Evolutionary conservation across 169 alveolate species (phyloP), one percentile per base, ranked within the genome.

Genomic region (Sarcocystis neurona): DNA sequence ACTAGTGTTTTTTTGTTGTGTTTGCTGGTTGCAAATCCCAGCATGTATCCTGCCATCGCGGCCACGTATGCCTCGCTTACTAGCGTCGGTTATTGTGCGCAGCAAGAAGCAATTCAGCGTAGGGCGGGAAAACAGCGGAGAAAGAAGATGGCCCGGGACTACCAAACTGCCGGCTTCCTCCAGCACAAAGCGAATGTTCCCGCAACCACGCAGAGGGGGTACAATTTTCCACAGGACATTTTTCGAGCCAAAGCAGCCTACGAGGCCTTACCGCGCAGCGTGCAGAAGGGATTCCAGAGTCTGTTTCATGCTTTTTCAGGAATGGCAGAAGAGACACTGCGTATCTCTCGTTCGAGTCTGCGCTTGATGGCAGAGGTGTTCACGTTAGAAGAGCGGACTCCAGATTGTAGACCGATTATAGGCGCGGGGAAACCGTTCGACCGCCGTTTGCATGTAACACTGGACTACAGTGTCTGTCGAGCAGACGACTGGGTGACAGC

Each of bases 241-340:
- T 47, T 48, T 1, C 87, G 80, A 47, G 91, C 91, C 34, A 87
- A 43, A 74, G 60, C 43, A 63, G 47, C 58, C 34, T 87, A 87
- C 80, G 80, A 53, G 20, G 4, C 87, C 3, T 56, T 87, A 0
- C 48, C 91, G 30, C 77, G 46, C 43, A 87, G 58, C 32, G 46
- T 58, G 23, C 87, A 87, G 48, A 75, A 75, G 6, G 91, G 91
- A 37, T 87, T 75, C 43, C 91, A 87, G 46, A 87, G 77, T 70
- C 34, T 77, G 0, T 87, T 87, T 43, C 91, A 87, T 30, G 91
- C 91, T 0, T 87, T 87, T 75, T 72, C 91, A 0, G 68, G 34
- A 43, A 47, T 63, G 37, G 70, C 20, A 8, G 86, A 39, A 27
- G 58, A 75, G 30, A n/a, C n/a, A n/a, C 85, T 80, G 30, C 68